Conservation (phyloP, 345 rosid species). For the Trapa incisa region DNA sequence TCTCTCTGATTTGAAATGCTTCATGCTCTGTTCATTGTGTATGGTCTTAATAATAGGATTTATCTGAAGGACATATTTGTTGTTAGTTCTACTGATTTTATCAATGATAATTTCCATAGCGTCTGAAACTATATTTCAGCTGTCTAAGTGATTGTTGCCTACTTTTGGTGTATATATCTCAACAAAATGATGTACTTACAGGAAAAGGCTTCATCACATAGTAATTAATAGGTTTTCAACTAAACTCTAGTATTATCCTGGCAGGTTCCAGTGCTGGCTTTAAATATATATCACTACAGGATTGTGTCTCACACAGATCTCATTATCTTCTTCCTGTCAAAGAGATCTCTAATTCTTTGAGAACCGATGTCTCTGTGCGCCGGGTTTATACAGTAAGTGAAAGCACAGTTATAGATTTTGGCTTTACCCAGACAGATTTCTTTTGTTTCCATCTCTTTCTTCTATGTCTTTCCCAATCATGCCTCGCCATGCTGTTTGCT, state of each 20-base stretch:
- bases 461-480: conserved; percentile 5
- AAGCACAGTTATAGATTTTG: neutral
- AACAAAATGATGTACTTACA: neutral
- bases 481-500: conserved; percentile 11
- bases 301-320: conserved; percentile 18
- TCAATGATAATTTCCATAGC: conserved; percentile 23
- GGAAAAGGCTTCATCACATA: neutral
- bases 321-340: conserved; percentile 23
- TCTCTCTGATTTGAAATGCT: neutral
- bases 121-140: conserved; percentile 25
- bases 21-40: neutral
- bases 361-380: conserved; percentile 47
- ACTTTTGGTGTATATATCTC: neutral
- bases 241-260: neutral
- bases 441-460: conserved; percentile 3
- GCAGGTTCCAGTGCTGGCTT: neutral
- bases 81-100: conserved; percentile 23
- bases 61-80: conserved; percentile 53
- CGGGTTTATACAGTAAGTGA: conserved; percentile 50
- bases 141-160: neutral
- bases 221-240: neutral
- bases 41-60: conserved; percentile 30
- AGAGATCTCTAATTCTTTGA: conserved; percentile 27
- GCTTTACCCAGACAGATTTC: conserved; percentile 4
- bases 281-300: neutral